Evolutionary conservation across 352 stramenopile genomes (phyloP).

Genomic region (Pythium monospermum): DNA sequence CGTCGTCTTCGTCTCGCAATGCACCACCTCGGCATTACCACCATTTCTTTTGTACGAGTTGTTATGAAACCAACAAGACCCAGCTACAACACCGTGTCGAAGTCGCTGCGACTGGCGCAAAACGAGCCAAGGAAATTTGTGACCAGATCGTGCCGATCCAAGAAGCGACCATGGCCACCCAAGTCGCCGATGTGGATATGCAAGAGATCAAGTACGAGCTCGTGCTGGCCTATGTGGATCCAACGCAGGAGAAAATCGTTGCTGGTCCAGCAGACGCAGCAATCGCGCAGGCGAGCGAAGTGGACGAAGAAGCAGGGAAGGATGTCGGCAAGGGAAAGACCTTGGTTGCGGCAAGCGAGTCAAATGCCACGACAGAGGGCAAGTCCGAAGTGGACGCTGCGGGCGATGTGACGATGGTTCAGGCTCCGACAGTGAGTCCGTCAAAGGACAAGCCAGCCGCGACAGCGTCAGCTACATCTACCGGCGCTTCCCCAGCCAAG

Average conservation of each 20-base stretch:
- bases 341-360: constrained; percentile 8
- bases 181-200: constrained; percentile 69
- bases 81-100: constrained; percentile 74
- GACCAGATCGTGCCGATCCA: constrained; percentile 53
- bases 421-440: background rate
- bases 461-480: background rate
- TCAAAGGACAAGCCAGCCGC: constrained; percentile 11
- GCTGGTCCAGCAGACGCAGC: constrained; percentile 19
- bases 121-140: constrained; percentile 62
- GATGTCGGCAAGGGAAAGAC: constrained; percentile 14
- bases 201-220: constrained; percentile 80
- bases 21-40: constrained; percentile 74
- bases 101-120: constrained; percentile 52
- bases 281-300: constrained; percentile 13
- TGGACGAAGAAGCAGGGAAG: constrained; percentile 14
- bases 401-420: background rate
- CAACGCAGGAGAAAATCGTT: constrained; percentile 9
- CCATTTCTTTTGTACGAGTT: constrained; percentile 71
- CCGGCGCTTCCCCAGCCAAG: constrained; percentile 13
- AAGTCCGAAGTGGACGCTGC: constrained; percentile 7
- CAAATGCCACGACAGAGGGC: constrained; percentile 5
- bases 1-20: constrained; percentile 58
- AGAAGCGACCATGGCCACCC: constrained; percentile 47
- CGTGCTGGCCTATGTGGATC: constrained; percentile 51
- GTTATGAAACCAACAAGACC: constrained; percentile 72